phyloP scores from a whole-genome alignment of 805 yeast species.

The Kazachstania viticola region DNA sequence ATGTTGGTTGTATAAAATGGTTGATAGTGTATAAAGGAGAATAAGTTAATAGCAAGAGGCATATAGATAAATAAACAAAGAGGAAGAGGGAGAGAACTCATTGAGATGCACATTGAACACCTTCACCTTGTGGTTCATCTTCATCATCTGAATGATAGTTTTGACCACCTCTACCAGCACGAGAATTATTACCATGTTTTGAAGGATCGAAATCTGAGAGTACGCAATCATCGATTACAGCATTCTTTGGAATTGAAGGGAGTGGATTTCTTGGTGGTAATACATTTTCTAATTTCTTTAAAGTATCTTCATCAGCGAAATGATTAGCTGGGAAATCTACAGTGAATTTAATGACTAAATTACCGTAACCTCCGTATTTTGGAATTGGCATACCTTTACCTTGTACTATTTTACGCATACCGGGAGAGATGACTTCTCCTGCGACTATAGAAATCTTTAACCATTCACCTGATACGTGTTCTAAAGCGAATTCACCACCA shows the following conservation, averaged over 20 bases:
- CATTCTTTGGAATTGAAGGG: slow-evolving; percentile 50
- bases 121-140: slow-evolving; percentile 32
- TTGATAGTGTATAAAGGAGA: neutral
- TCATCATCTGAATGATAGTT: slow-evolving; percentile 48
- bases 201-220: slow-evolving; percentile 56
- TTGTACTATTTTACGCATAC: slow-evolving; percentile 65
- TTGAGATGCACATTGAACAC: slow-evolving; percentile 80
- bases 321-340: slow-evolving; percentile 76
- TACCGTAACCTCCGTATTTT: slow-evolving; percentile 81
- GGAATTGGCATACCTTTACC: slow-evolving; percentile 97
- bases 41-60: no score
- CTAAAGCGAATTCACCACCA: slow-evolving; percentile 82
- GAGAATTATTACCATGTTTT: slow-evolving; percentile 39
- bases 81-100: no score
- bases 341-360: slow-evolving; percentile 74
- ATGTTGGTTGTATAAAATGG: neutral
- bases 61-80: no score
- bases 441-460: slow-evolving; percentile 73
- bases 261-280: slow-evolving; percentile 66
- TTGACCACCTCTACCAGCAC: slow-evolving; percentile 27
- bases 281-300: slow-evolving; percentile 59
- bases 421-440: slow-evolving; percentile 90
- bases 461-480: slow-evolving; percentile 89
- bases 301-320: slow-evolving; percentile 64
- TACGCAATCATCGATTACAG: slow-evolving; percentile 71